Evolutionary conservation across 2,329 filamentous ascomycete species (phyloP).

Genomic region (Cercospora sojina): DNA sequence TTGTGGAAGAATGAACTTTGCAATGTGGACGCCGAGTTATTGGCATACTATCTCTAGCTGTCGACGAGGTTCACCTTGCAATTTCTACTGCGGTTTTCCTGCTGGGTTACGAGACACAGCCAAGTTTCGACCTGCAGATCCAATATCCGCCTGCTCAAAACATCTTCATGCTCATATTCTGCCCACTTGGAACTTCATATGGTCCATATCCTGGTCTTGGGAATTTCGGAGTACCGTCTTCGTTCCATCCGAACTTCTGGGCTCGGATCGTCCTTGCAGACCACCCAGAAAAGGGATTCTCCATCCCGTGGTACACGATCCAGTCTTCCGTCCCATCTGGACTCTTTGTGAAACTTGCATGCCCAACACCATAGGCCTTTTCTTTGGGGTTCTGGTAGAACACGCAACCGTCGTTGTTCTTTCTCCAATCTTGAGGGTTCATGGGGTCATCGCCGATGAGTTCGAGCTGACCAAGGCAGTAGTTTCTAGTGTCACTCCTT

Average conservation of each 20-base stretch:
- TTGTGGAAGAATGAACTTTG: neutral
- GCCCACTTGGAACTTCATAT: conserved; percentile 43
- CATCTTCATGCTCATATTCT: conserved; percentile 47
- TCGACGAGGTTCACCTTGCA: neutral
- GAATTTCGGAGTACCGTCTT: conserved; percentile 50
- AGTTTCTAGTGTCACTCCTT: conserved; percentile 54
- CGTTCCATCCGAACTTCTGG: conserved; percentile 52
- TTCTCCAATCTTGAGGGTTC: conserved; percentile 50
- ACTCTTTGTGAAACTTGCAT: conserved; percentile 52
- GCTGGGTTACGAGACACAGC: neutral
- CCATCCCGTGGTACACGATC: conserved; percentile 57
- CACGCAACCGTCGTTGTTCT: conserved; percentile 48
- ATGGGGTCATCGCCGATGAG: conserved; percentile 52
- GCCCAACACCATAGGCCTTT: conserved; percentile 51
- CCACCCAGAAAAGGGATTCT: conserved; percentile 50
- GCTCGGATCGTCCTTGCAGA: conserved; percentile 49
- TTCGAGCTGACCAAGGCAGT: conserved; percentile 54
- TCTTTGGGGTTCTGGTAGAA: conserved; percentile 52
- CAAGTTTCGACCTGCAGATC: neutral
- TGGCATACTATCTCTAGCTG: neutral
- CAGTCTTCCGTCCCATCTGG: conserved; percentile 51
- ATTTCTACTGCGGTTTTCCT: neutral
- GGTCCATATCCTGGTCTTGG: conserved; percentile 52
- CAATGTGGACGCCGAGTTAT: neutral
- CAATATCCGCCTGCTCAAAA: conserved; percentile 4